phyloP scores from a whole-genome alignment of 345 rosid species.

The Syzygium jambos region DNA sequence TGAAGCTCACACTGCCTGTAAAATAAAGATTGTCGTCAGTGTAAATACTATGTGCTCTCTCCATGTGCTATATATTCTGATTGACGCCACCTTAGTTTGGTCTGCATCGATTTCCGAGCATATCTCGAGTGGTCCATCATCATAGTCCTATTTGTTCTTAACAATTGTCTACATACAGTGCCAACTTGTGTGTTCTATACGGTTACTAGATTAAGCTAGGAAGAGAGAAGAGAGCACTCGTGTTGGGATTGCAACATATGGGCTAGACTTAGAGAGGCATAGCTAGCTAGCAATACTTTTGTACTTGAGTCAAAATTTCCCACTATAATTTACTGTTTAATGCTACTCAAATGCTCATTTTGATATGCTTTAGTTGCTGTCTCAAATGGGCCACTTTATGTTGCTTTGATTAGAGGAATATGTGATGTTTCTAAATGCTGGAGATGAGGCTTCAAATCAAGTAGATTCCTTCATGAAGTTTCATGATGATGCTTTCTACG shows the following conservation, averaged over 20 bases:
- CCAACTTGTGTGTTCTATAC: neutral
- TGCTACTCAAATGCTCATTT: neutral
- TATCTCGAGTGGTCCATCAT: neutral
- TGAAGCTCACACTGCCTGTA: neutral
- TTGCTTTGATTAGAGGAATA: conserved; percentile 41
- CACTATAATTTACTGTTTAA: neutral
- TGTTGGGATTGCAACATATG: neutral
- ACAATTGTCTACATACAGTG: neutral
- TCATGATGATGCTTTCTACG: conserved; percentile 39
- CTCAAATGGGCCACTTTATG: neutral
- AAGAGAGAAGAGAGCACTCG: neutral
- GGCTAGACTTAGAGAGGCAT: neutral
- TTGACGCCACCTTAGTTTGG: neutral
- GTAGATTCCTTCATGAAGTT: conserved; percentile 35
- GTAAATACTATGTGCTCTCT: neutral
- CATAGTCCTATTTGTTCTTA: neutral
- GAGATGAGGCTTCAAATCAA: conserved; percentile 39
- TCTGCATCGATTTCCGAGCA: neutral
- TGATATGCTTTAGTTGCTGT: neutral
- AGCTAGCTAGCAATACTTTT: neutral
- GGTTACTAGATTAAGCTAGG: neutral
- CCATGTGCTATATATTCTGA: neutral
- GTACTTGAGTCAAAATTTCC: neutral
- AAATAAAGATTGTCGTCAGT: neutral
- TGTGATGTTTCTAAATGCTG: conserved; percentile 74